Conservation (phyloP, 345 rosid genomes). For the Dimocarpus longan region DNA sequence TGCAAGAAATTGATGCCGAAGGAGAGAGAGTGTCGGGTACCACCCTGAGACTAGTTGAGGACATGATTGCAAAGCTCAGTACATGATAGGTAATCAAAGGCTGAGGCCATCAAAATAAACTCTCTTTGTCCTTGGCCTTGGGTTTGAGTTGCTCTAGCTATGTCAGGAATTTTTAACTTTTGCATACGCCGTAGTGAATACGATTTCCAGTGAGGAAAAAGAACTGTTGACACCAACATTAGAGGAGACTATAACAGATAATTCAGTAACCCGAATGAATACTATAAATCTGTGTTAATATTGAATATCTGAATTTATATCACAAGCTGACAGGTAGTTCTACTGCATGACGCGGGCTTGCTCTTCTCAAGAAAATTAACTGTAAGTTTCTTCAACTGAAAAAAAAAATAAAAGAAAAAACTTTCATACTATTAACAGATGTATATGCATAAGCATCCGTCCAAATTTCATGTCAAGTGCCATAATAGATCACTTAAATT, state of each 20-base stretch:
- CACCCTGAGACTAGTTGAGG: constrained; percentile 63
- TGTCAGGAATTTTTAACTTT: not conserved
- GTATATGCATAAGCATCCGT: no score
- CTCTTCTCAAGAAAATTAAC: no score
- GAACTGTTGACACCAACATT: not conserved
- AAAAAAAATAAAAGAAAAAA: no score
- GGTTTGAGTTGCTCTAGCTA: not conserved
- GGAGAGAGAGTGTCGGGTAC: constrained; percentile 47
- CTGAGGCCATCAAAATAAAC: not conserved
- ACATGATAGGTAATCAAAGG: constrained; percentile 22
- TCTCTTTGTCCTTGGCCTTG: not conserved
- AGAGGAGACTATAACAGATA: not conserved
- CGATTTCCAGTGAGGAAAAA: not conserved
- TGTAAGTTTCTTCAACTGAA: no score
- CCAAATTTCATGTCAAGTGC: no score
- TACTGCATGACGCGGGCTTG: no score
- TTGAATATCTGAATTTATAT: no score
- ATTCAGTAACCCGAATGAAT: not conserved
- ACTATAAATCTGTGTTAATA: not conserved
- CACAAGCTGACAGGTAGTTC: no score
- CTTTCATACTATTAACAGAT: no score
- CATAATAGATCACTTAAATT: no score
- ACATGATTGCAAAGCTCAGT: constrained; percentile 73
- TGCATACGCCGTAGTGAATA: not conserved
- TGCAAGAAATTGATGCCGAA: constrained; percentile 74